Evolutionary conservation across 2,329 filamentous ascomycete genomes (phyloP).

Genomic region (Emericellopsis cladophorae): DNA sequence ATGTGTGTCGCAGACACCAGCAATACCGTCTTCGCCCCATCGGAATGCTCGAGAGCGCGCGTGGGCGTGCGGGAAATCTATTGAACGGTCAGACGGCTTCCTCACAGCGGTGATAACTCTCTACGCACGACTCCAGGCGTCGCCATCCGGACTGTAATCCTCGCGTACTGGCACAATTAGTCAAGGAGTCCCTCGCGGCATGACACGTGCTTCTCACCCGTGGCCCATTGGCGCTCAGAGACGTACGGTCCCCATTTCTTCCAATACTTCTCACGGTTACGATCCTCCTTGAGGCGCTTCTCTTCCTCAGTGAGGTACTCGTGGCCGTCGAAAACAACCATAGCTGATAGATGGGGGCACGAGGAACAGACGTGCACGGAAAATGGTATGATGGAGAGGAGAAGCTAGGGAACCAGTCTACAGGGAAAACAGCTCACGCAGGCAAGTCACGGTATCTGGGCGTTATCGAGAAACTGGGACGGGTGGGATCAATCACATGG

Average conservation of each 20-base stretch:
- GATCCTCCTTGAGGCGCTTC: slow-evolving; percentile 76
- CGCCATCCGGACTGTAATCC: slow-evolving; percentile 81
- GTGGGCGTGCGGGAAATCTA: slow-evolving; percentile 90
- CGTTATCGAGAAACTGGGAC: neutral
- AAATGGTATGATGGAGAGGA: neutral
- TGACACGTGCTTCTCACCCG: slow-evolving; percentile 41
- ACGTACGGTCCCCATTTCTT: slow-evolving; percentile 97
- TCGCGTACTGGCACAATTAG: slow-evolving; percentile 51
- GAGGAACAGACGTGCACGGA: neutral
- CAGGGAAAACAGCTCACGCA: too few species aligned
- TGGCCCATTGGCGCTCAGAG: slow-evolving; percentile 90
- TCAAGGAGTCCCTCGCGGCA: slow-evolving; percentile 2
- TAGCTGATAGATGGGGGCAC: slow-evolving; percentile 24
- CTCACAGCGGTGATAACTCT: neutral
- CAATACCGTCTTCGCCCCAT: slow-evolving; percentile 96
- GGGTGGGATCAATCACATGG: neutral
- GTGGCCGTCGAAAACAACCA: slow-evolving; percentile 84
- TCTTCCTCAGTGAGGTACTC: slow-evolving; percentile 86
- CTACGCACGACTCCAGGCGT: slow-evolving; percentile 86
- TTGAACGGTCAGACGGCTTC: neutral
- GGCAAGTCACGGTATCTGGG: too few species aligned
- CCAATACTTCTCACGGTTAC: slow-evolving; percentile 80
- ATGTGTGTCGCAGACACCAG: slow-evolving; percentile 84
- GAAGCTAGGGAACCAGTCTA: too few species aligned
- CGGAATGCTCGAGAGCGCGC: slow-evolving; percentile 79